Evolutionary conservation across 495 filamentous ascomycete genomes (phyloP), one percentile per base, ranked within the genome.

Genomic region (Xylaria sp.): DNA sequence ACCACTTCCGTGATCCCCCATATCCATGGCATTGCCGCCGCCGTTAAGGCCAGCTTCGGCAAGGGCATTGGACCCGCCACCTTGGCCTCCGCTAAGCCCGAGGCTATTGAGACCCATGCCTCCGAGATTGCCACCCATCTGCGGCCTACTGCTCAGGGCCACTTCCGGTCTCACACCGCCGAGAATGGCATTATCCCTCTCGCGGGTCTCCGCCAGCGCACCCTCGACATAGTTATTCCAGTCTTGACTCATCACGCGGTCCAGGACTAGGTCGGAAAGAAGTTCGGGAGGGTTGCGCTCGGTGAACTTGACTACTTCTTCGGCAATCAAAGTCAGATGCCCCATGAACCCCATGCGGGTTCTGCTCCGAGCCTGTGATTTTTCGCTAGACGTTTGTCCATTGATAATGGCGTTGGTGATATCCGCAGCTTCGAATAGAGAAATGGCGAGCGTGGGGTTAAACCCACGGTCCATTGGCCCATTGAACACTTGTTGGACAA

Each of bases 401-500:
- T 94, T 91, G 67, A 98, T 90, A 76, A 99, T 97, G 43, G 91
- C 89, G 74, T 93, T 91, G 4, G 95, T 98, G 71, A 99, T 93
- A 67, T 91, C 90, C 9, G 94, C 95, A 40, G 89, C 91, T 74
- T 96, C 92, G 65, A 97, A 97, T 40, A 99, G 89, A 79, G 97
- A 93, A 64, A 97, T 91, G 31, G 96, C 95, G n/a, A 99, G 87
- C 52, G 89, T 90, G 9, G 93, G 91, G 81, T 99, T 99, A 79
- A 90, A 98, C 17, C 96, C 94, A 64, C 94, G 91, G 73, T 98
- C 95, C 93, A 99, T 97, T 15, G 93, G 93, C 0, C 97, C 96
- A 77, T 99, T 99, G 82, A 99, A 99, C 0, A 99, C 97, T 83
- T 99, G 96, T 79, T 99, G 96, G 15, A 99, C 92, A 72, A 99